Evolutionary conservation across 352 stramenopile genomes (phyloP), one percentile per base, ranked within the genome.

Genomic region (Phytopythium mirpurense): DNA sequence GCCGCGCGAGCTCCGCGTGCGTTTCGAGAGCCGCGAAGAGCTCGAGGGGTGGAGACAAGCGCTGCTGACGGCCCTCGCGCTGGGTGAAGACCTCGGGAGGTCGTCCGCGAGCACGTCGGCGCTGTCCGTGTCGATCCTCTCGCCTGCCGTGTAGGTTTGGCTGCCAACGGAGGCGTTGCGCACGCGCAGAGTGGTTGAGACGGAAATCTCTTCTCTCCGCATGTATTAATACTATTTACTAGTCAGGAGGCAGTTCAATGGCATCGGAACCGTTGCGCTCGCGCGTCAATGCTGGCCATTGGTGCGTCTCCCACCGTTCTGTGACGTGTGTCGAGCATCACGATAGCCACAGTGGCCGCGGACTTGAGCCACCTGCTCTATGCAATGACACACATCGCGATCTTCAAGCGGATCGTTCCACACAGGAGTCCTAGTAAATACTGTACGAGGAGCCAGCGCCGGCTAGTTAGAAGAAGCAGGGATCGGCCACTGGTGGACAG

Each of bases 51-150:
- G 44, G 44, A 24, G 44, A 24, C 14, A 50, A 10, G 19, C 44
- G 44, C 44, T 50, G 26, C 5, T 50, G 26, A 19, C 29, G 26
- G 44, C 44, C 14, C 24, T 37, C 2, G 44, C 44, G 6, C 23
- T 27, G 26, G 15, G 44, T 14, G 26, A 50, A 24, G 44, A 36
- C 5, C 15, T 18, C 27, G 12, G 26, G 14, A 11, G 26, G 11
- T 50, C 44, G 26, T 50, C 44, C 26, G 44, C 44, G 15, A 47
- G 41, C 41, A 47, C 41, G 12, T 47, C 41, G 18, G 41, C 41
- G 21, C 23, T 47, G 21, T 47, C 41, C 41, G 26, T 47, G 6
- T 47, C 41, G 5, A 21, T 11, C 23, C 31, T 47, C 41, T 9
- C 41, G 4, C 41, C 41, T n/a, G 41, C 23, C 21, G 41, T 47